Conservation (phyloP, 805 yeast species). For the Candida parachauliodes region DNA sequence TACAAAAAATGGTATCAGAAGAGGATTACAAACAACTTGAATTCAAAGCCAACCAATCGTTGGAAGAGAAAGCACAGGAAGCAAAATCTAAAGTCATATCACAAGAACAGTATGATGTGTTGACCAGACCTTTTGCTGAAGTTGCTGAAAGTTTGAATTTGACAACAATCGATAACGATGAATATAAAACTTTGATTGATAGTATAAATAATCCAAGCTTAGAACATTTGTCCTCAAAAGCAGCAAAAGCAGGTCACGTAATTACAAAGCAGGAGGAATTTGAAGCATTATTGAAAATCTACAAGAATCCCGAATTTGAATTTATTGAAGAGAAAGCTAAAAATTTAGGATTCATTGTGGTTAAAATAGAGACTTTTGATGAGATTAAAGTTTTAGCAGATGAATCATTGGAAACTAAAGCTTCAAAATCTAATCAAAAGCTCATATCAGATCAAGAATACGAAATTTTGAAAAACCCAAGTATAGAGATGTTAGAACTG, state of each 20-base stretch:
- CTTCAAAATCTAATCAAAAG: constrained; percentile 6
- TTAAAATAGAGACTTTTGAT: constrained; percentile 11
- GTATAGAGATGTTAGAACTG: constrained; percentile 21
- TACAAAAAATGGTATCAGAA: constrained; percentile 8
- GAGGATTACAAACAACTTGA: constrained; percentile 12
- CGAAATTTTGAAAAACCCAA: constrained; percentile 22
- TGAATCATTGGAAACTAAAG: constrained; percentile 11
- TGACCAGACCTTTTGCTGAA: constrained; percentile 22
- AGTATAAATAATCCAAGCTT: constrained; percentile 21
- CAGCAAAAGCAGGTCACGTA: constrained; percentile 15
- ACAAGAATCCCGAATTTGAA: constrained; percentile 10
- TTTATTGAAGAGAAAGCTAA: constrained; percentile 9
- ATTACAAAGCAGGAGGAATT: constrained; percentile 19
- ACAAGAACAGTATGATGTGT: constrained; percentile 11
- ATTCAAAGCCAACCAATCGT: constrained; percentile 10
- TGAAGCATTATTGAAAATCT: constrained; percentile 1
- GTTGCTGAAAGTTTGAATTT: constrained; percentile 18
- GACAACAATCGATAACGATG: constrained; percentile 6
- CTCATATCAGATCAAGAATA: constrained; percentile 9
- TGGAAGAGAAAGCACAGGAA: constrained; percentile 12
- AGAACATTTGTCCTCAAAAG: constrained; percentile 24
- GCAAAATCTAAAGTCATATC: constrained; percentile 13
- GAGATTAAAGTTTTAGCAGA: not conserved
- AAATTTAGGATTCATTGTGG: constrained; percentile 39
- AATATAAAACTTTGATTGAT: constrained; percentile 7